Evolutionary conservation across 768 basidiomycete genomes (phyloP), one percentile per base, ranked within the genome.

Genomic region (Leccinum fibrillosum): DNA sequence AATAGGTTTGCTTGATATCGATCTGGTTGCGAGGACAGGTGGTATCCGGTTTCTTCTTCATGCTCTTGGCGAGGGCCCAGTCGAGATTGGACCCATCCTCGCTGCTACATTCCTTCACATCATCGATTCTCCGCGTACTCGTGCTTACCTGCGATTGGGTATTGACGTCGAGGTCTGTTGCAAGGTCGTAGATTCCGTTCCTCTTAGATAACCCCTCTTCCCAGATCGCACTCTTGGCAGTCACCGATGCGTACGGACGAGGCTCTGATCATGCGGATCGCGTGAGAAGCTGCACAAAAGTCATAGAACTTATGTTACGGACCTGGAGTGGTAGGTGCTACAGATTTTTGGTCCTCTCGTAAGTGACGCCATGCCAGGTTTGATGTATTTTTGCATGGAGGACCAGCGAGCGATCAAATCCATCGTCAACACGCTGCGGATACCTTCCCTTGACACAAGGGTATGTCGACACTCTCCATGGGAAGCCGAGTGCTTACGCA

Each of bases 381-480:
- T 98, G 25, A 86, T 98, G 82, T 98, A 96, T 70, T 87, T 96
- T 65, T 96, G 93, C 72, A 86, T 94, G 83, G 83, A 94, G 67
- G 85, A 92, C 63, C 89, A 90, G 79, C 78, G 85, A 34, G 93
- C 94, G 0, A 86, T 99, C 55, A 84, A 86, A 52, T 89, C 91
- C 5, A 74, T 98, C 30, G 81, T 98, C 30, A 83, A 94, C 64
- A 92, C 89, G 0, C 78, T 99, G 48, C 84, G 86, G 61, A 91
- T 97, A 74, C 94, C 96, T 1, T 92, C 90, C 2, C 78, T 92
- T 26, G 88, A 92, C 49, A 88, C 90, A 50, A 79, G 94, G 69
- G 95, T 94, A 69, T 61, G 19, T 58, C 3, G 5, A 25, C 45
- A 35, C 39, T 48, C 39, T 48, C 49, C 28, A n/a, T 19, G 10